Base-by-base conservation (phyloP, 2,329 filamentous ascomycete genomes). In the Drechslera avenae region DNA sequence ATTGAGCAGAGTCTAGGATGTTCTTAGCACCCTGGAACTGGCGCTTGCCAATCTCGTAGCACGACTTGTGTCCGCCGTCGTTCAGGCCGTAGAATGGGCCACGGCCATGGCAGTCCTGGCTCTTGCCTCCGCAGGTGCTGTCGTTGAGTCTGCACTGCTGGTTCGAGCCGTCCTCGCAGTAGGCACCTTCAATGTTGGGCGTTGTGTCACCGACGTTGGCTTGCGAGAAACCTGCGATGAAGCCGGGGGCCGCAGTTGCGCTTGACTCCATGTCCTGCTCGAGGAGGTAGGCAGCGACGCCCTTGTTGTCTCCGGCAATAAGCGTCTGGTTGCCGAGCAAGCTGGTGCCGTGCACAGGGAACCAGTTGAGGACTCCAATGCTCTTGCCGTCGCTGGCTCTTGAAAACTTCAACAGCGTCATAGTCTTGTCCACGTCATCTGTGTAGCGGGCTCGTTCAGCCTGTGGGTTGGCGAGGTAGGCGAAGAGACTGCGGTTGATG, bases 261-360 rank as follows among this genome's bases (percentile, higher is more conserved):
- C 76, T 79, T 1, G 77, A 74, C 2, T 76, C 70, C 40, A 88
- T 80, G 43, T 83, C 86, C 59, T 88, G 83, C 70, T 97, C 93
- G 45, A 97, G 87, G 10, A 96, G 78, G 68, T 88, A 88, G 0
- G 92, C 89, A 2, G 93, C 92, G 5, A 96, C 90, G 10, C 93
- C 93, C 76, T 97, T 97, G 78, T 97, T 97, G 73, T 97, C 93
- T n/a, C 90, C 93, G 2, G 91, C 87, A 42, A 94, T 84, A 12
- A 96, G 80, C 0, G 91, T 97, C 74, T 96, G 96, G 75, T 97
- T 97, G 46, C 89, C 88, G 18, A 92, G 84, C 73, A 97, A 84
- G 0, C 91, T 96, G 0, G 93, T 97, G 39, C 92, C 92, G 71
- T 97, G 93, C 0, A 92, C 89, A 2, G 93, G 85, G 71, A 93